Base-by-base conservation (phyloP, 2,329 filamentous ascomycete genomes). In the Colletotrichum orchidophilum region DNA sequence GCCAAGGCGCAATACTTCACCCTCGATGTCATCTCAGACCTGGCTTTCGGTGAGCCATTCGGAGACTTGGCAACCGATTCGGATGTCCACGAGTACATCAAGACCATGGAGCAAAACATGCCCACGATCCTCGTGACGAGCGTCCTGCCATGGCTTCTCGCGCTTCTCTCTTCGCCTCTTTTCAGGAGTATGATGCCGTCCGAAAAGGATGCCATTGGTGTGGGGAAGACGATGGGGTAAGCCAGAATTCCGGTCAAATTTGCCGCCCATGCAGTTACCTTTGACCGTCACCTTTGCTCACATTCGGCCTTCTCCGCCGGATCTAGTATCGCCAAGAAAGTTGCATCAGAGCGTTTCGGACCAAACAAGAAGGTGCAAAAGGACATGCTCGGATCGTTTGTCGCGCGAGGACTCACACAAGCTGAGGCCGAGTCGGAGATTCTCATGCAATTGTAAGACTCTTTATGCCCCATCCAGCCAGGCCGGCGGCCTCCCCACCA, bases 311-410 rank as follows among this genome's bases (percentile, higher is more conserved):
- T 21, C 7, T 21, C 12, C 29, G 27, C 21, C 46, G 29, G 15
- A 5, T 12, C 11, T 31, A 81, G 78, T 3, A 78, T 87, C 39
- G 86, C 86, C 5, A 83, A 84, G 39, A 76, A 82, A 29, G 80
- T 86, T 13, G 83, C 85, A 0, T 80, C 79, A 3, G 81, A 87
- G 69, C 81, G 87, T 3, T 87, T 84, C 64, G 80, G 81, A 0
- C 80, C 79, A 2, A 77, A 84, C 49, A 79, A 80, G 2, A 82
- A 85, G 26, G 80, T 80, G 1, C 81, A 83, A 18, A 79, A 80
- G 6, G 87, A 89, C 73, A 90, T 90, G 87, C 81, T 90, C 3
- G 82, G 81, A 5, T 83, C 81, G 0, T 84, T 84, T 64, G 76
- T 84, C 9, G 75, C 78, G 1, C 80, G 83, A 42, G 83, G 83